Percentiles rank a stretch among this genome's conserved stretches.
Evolutionary conservation across 305 asterid species (phyloP).

Genomic region (Rubia balearica): DNA sequence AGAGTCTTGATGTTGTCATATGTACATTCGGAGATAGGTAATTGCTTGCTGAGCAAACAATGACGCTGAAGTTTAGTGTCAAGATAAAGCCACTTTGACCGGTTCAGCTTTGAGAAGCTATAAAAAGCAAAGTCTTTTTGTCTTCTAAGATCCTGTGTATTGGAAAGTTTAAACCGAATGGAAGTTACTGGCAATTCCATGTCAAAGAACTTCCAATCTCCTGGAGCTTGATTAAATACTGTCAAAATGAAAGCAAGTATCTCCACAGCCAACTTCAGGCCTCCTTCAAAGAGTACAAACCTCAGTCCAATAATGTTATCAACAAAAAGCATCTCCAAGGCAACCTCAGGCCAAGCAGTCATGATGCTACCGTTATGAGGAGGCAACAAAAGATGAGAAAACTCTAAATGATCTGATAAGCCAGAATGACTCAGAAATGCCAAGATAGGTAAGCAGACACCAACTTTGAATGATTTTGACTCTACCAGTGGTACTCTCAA

Average conservation of each 20-base stretch:
- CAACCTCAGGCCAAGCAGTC: conserved; percentile 63
- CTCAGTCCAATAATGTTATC: conserved; percentile 76
- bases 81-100: conserved; percentile 58
- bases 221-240: conserved; percentile 46
- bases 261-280: conserved; percentile 62
- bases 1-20: conserved; percentile 65
- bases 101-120: conserved; percentile 54
- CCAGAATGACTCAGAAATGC: conserved; percentile 27
- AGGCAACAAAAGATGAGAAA: conserved; percentile 44
- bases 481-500: conserved; percentile 31
- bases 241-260: conserved; percentile 55
- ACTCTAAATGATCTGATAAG: conserved; percentile 31
- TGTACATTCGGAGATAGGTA: conserved; percentile 77
- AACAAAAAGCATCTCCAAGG: conserved; percentile 75
- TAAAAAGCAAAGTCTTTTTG: conserved; percentile 58
- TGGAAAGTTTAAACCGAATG: conserved; percentile 58
- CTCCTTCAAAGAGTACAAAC: conserved; percentile 61
- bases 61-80: conserved; percentile 58
- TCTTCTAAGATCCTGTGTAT: conserved; percentile 43
- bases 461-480: conserved; percentile 36
- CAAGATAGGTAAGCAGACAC: conserved; percentile 37
- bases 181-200: conserved; percentile 71
- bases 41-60: conserved; percentile 51
- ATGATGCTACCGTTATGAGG: conserved; percentile 58
- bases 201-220: conserved; percentile 34